Base-by-base conservation (phyloP, 768 basidiomycete species). In the Kwoniella europaea region DNA sequence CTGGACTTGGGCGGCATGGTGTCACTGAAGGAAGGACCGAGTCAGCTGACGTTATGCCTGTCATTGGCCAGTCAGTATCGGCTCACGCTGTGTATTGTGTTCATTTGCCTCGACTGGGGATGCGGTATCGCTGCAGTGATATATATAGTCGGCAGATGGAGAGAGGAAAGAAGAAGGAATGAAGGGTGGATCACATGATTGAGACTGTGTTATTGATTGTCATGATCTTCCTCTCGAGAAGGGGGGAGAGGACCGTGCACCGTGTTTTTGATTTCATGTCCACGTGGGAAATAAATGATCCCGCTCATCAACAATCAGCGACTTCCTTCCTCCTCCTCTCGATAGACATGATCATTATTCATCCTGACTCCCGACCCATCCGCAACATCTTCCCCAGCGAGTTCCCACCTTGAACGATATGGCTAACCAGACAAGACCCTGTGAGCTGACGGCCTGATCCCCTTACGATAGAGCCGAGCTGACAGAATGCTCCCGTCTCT, bases 1-100 rank as follows among this genome's bases (percentile, higher is more conserved):
- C 13, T 50, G 46, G 13, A 18, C 10, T 35, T 58, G 27, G 57
- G 57, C 4, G 74, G 66, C 74, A 75, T 75, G 3, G 16, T 63
- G 67, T 20, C n/a, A 54, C 55, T 20, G 42, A 9, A 22, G 20
- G 22, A 13, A 15, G 22, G 24, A 10, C 2, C 27, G 1, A 53
- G 22, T 13, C 15, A 43, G 63, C 13, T 46, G 13, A 27, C 24
- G 46, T 50, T 10, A 50, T 18, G 46, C 13, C 44, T 27, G 27
- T 27, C 27, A 27, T 2, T 27, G 27, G 27, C 27, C 27, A 27
- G 27, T 27, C 27, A 27, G 27, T 2, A 27, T 27, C 27, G 27
- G 27, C 27, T 35, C 35, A 35, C 35, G 35, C 6, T 35, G 35
- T 35, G 35, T 35, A 35, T 35, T 9, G 35, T 0, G 0, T 6